A percentile compares a stretch with the other conserved stretches of the same genome.
phyloP scores from a whole-genome alignment of 768 basidiomycete genomes.

The Mrakia hoshinonis region DNA sequence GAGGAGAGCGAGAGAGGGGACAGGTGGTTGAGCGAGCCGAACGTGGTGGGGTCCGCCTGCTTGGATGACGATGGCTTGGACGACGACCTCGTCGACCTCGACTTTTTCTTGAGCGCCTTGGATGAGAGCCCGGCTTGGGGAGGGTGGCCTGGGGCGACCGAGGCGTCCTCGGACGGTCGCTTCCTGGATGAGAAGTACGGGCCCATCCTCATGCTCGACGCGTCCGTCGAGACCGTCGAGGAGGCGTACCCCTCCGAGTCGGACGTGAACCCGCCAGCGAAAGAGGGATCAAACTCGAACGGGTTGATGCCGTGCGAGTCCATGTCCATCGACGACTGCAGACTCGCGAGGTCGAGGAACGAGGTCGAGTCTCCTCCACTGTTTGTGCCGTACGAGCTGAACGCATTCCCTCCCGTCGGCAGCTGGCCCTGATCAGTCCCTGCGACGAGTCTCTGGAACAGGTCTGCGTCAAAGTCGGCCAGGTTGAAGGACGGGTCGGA shows the following conservation, averaged over 20 bases:
- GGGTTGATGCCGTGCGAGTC: neutral
- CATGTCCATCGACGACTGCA: constrained; percentile 1
- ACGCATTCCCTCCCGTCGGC: no score
- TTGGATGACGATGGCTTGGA: neutral
- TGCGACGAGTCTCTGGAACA: neutral
- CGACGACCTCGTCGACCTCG: neutral
- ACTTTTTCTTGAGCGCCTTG: neutral
- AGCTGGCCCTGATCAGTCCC: neutral
- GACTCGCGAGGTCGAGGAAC: neutral
- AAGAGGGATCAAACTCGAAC: neutral
- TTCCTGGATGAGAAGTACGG: constrained; percentile 6
- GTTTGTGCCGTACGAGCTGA: neutral
- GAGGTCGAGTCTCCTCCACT: neutral
- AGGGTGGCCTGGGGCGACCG: neutral
- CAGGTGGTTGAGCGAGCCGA: neutral
- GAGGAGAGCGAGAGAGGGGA: neutral
- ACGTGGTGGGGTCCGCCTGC: neutral
- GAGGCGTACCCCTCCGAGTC: constrained; percentile 2
- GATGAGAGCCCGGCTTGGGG: neutral
- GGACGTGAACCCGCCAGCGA: neutral
- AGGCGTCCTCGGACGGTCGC: constrained; percentile 2
- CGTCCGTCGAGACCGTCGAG: neutral
- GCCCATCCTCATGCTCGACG: constrained; percentile 8
- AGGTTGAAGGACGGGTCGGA: neutral
- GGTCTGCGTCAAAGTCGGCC: neutral